Evolutionary conservation across 2,329 filamentous ascomycete species (phyloP), one percentile per base, ranked within the genome.

Genomic region (Fusarium sarcochroum): DNA sequence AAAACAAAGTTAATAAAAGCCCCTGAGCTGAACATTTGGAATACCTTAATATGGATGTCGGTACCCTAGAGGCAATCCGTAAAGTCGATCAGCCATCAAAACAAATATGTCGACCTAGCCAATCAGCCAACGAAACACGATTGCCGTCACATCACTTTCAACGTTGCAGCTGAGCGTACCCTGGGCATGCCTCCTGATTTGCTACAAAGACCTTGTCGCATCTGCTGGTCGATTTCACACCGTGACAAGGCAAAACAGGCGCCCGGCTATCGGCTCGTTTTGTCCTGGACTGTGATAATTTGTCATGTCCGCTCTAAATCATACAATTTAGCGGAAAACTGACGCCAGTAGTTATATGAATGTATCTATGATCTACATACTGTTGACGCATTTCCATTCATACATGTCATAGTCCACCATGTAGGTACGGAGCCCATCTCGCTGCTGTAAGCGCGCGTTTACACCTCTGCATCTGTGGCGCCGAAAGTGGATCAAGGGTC

Each of bases 381-480:
- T 30, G 13, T 30, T 30, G 10, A 10, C 10, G 27, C 10, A 30
- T 30, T 30, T 30, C 27, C 27, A 30, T 30, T 30, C 3, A 30
- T 30, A 30, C 27, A 30, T 30, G 27, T 13, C 10, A 13, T 30
- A 30, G 27, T 30, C 27, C 13, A 13, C 27, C 27, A 30, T 9
- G 25, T 30, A 30, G 9, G 10, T 30, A 30, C 27, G 10, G 27
- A 30, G 20, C 34, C 37, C 52, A 42, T 50, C 14, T 51, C 17
- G 18, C 58, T 56, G 62, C 55, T 73, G 52, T 64, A 76, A 76
- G 74, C 74, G 74, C 74, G 74, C 74, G 74, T 75, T 63, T 75
- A 76, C 42, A 18, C 27, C 13, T 7, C 14, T 52, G 9, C 41
- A 51, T 41, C 51, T 60, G 56, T 62, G 63, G 61, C 44, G 40